Evolutionary conservation across 257 asterid species (phyloP).

Genomic region (Solanum lignicaule): DNA sequence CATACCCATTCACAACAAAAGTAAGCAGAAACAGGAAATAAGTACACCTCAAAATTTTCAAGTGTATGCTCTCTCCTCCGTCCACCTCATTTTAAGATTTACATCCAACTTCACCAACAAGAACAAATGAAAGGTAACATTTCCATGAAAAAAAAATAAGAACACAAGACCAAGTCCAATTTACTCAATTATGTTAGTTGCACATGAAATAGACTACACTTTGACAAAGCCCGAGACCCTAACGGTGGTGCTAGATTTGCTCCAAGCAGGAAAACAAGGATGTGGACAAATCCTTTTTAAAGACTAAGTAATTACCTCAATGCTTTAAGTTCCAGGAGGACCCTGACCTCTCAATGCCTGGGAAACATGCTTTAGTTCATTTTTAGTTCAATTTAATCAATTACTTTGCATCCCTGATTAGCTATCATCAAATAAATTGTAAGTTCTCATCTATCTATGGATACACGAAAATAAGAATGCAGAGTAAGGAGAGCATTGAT

Average conservation of each 20-base stretch:
- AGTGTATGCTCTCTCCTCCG: not conserved
- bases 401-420: not conserved
- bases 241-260: not conserved
- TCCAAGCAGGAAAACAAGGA: not conserved
- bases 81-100: not conserved
- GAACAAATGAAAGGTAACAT: not conserved
- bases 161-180: not conserved
- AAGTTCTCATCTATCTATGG: not conserved
- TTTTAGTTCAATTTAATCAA: not conserved
- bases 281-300: not conserved
- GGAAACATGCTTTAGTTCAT: not conserved
- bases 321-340: not conserved
- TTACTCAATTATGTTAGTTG: not conserved
- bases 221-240: not conserved
- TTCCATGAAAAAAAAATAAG: not conserved
- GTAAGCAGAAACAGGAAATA: not conserved
- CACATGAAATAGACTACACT: not conserved
- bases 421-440: not conserved
- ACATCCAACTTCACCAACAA: not conserved
- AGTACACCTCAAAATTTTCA: not conserved
- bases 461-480: not conserved
- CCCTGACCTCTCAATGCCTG: not conserved
- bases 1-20: not conserved
- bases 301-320: not conserved
- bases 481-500: not conserved